Conservation (phyloP, 345 rosid genomes). For the Carallia brachiata region DNA sequence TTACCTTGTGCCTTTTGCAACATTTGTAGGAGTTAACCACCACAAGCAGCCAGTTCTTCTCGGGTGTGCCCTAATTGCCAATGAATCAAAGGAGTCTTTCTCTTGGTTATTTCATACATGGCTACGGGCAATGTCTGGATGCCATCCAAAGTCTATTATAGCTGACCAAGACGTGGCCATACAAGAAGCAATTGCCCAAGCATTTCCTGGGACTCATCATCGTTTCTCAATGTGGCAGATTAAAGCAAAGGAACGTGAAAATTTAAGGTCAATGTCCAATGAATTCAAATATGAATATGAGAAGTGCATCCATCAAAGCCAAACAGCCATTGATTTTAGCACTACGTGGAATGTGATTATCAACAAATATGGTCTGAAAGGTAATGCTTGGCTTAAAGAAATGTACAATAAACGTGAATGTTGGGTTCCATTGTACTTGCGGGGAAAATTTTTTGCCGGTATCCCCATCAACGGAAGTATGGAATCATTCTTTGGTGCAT, state of each 20-base stretch:
- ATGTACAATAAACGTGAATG: slow-evolving; percentile 64
- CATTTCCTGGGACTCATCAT: slow-evolving; percentile 75
- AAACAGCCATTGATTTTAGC: slow-evolving; percentile 59
- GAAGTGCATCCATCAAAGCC: slow-evolving; percentile 67
- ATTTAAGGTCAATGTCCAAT: slow-evolving; percentile 45
- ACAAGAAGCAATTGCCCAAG: slow-evolving; percentile 62
- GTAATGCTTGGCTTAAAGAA: slow-evolving; percentile 64
- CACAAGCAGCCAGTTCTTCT: slow-evolving; percentile 87
- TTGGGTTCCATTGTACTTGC: slow-evolving; percentile 77
- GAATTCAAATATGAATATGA: slow-evolving; percentile 69
- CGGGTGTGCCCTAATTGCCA: slow-evolving; percentile 77
- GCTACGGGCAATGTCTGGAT: slow-evolving; percentile 73
- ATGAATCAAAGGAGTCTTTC: slow-evolving; percentile 65
- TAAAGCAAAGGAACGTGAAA: slow-evolving; percentile 58
- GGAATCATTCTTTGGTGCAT: slow-evolving; percentile 63
- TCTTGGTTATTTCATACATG: slow-evolving; percentile 83
- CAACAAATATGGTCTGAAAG: slow-evolving; percentile 56
- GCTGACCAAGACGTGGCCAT: slow-evolving; percentile 82
- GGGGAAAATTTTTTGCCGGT: slow-evolving; percentile 75
- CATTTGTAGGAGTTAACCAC: slow-evolving; percentile 81
- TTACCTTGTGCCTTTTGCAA: slow-evolving; percentile 69
- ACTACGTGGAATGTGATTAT: slow-evolving; percentile 62
- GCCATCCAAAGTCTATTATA: slow-evolving; percentile 65
- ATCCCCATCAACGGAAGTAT: slow-evolving; percentile 50
- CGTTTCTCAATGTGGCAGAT: slow-evolving; percentile 79